phyloP scores from a whole-genome alignment of 371 early-diverging fungal species.

The Mortierella sp. region DNA sequence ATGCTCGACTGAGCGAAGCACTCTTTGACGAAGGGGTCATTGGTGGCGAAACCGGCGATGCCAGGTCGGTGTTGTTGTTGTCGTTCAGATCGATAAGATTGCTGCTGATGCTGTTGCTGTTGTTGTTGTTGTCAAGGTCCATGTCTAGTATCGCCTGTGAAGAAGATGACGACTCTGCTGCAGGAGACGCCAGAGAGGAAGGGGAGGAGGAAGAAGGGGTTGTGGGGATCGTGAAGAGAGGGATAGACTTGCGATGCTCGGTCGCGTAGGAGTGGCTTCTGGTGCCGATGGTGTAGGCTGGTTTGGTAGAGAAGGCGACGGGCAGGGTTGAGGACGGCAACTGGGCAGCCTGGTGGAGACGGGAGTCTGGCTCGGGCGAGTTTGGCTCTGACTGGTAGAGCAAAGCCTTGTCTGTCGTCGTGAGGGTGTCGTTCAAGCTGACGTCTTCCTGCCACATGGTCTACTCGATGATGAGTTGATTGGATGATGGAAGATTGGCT shows the following conservation, averaged over 20 bases:
- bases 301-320: conserved; percentile 21
- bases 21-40: conserved; percentile 6
- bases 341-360: conserved; percentile 26
- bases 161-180: conserved; percentile 16
- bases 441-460: conserved; percentile 33
- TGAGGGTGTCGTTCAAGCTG: background rate
- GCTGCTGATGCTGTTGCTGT: background rate
- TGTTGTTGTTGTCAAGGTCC: background rate
- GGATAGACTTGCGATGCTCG: conserved; percentile 28
- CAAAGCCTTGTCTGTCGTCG: background rate
- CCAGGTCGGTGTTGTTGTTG: background rate
- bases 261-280: conserved; percentile 44
- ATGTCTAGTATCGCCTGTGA: conserved; percentile 2
- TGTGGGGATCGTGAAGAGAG: conserved; percentile 3
- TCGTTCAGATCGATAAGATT: background rate
- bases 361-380: conserved; percentile 25
- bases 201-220: conserved; percentile 10
- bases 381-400: conserved; percentile 3
- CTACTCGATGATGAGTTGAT: background rate
- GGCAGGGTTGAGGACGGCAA: conserved; percentile 43
- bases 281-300: conserved; percentile 49
- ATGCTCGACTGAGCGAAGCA: conserved; percentile 7
- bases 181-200: conserved; percentile 15
- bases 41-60: conserved; percentile 19
- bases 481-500: background rate